These are phyloP conservation scores for Amyloporia xantha DNA, from an alignment of 768 basidiomycete genomes.

Conservation along the genomic window DNA sequence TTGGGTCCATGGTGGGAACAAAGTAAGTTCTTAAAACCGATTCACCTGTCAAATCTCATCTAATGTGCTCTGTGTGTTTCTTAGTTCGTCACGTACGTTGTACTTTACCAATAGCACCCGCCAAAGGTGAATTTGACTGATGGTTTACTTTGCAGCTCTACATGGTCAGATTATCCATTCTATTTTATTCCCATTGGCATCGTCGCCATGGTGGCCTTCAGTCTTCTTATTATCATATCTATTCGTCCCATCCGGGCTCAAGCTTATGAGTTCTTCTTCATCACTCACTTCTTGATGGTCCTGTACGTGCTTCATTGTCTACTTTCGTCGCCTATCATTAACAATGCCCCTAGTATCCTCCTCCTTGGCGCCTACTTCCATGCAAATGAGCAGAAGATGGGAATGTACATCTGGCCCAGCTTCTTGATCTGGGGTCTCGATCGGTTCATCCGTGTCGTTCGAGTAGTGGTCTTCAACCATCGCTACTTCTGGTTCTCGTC, in stretches of 20 bases:
- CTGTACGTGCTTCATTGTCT: constrained; percentile 25
- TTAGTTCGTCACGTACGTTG: background rate
- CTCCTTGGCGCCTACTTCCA: constrained; percentile 28
- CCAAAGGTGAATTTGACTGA: no score
- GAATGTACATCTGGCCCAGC: constrained; percentile 40
- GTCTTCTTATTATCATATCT: constrained; percentile 40
- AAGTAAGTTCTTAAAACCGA: constrained; percentile 24
- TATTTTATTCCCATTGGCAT: constrained; percentile 23
- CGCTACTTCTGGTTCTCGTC: constrained; percentile 29
- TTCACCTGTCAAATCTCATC: background rate
- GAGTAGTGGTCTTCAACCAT: constrained; percentile 39
- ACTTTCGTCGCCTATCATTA: background rate
- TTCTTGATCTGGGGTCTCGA: constrained; percentile 53
- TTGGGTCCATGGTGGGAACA: constrained; percentile 42
- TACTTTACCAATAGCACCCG: no score
- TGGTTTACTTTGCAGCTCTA: no score
- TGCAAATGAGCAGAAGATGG: constrained; percentile 17
- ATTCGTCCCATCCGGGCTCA: constrained; percentile 40
- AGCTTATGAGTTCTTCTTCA: constrained; percentile 47
- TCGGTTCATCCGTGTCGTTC: constrained; percentile 39
- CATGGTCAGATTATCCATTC: background rate
- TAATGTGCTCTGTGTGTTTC: no score
- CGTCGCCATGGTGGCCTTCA: constrained; percentile 31
- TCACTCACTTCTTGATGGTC: constrained; percentile 38
- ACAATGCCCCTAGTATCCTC: constrained; percentile 19